These are phyloP conservation scores for Melampsora larici-populina DNA, from an alignment of 1,284 basidiomycete species.

Conservation along the genomic window DNA sequence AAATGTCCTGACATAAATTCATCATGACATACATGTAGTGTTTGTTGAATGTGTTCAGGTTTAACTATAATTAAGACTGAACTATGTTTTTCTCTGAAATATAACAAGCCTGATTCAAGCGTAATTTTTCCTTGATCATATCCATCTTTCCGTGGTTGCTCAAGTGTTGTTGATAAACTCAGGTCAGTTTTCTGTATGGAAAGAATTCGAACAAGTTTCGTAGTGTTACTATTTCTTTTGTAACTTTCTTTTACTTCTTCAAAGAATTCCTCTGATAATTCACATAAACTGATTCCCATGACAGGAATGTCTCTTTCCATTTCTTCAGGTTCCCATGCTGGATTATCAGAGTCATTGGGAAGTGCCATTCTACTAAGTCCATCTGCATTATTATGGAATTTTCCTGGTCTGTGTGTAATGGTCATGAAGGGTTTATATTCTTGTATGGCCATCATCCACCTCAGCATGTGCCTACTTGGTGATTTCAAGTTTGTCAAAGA, in stretches of 20 bases:
- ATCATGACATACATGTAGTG: neutral
- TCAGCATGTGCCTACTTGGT: too few species aligned
- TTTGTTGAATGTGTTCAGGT: too few species aligned
- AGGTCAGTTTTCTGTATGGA: neutral
- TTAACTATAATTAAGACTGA: neutral
- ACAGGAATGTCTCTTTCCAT: too few species aligned
- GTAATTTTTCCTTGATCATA: neutral
- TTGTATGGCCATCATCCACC: too few species aligned
- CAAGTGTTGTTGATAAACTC: neutral
- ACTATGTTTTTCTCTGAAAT: neutral
- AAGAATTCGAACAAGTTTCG: neutral
- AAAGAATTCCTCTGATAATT: neutral
- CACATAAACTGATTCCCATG: too few species aligned
- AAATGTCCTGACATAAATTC: conserved; percentile 1
- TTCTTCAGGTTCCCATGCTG: too few species aligned
- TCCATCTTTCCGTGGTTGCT: neutral
- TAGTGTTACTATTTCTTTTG: neutral
- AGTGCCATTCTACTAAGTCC: too few species aligned
- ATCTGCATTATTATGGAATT: too few species aligned
- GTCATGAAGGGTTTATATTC: too few species aligned
- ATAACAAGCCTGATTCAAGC: neutral
- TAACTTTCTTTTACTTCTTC: neutral
- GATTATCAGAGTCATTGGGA: too few species aligned
- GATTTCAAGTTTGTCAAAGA: too few species aligned
- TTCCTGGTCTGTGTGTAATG: too few species aligned